Evolutionary conservation across 2,329 filamentous ascomycete genomes (phyloP), one percentile per base, ranked within the genome.

Genomic region (Corniculantispora saksenae): DNA sequence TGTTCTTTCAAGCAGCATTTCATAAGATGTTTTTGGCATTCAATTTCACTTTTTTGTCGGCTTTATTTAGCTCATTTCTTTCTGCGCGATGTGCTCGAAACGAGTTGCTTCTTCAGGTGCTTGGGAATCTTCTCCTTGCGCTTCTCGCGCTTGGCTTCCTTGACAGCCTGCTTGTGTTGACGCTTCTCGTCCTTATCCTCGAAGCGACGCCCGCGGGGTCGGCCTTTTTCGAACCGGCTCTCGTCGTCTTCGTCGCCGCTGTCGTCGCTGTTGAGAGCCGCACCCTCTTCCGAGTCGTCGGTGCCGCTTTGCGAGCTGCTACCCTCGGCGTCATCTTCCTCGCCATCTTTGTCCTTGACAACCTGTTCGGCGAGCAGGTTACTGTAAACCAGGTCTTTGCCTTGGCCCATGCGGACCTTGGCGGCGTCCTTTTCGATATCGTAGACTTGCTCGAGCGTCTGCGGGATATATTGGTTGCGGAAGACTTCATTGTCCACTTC

Each of bases 61-160:
- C 72, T 81, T 27, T 27, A 51, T 25, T 25, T n/a, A 3, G 2
- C 25, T 62, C 29, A 85, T 75, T 86, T 89, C 80, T 91, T 90
- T 73, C 85, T 87, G 70, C 87, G 82, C 64, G 86, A 82, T 19
- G 84, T 83, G 68, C 82, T 82, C 64, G 84, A 85, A 29, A 97
- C 86, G 65, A 97, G 79, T 75, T 91, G 92, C 83, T 97, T 98
- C 85, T 99, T 99, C 40, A 97, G 70, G 75, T 96, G 89, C 80
- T 99, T 99, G 0, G 95, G 94, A 80, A 99, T 97, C 83, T 99
- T 99, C 4, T 92, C 91, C 77, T 94, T 92, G 66, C 95, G 84
- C 82, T 96, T 93, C 77, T 97, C 94, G 43, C 93, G 89, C 81
- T 97, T 97, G 73, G 94, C 94, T 73, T 97, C 94, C 80, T 98